phyloP scores from a whole-genome alignment of 768 basidiomycete genomes.

The Boletus tylopilopsis region DNA sequence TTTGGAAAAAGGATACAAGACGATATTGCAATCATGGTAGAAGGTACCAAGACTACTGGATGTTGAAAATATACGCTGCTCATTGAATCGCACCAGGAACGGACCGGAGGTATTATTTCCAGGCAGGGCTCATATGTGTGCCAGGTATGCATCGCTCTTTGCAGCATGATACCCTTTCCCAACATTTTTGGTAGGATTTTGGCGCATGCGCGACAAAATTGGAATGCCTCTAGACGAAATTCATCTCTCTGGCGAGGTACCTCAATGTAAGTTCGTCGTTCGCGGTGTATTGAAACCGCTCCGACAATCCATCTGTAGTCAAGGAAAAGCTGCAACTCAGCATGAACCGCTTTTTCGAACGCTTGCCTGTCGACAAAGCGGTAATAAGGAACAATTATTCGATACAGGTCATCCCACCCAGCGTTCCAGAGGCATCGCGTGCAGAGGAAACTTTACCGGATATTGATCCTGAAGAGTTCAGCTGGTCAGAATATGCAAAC shows the following conservation, averaged over 20 bases:
- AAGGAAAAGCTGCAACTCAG: constrained; percentile 59
- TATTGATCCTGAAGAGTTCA: constrained; percentile 65
- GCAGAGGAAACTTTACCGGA: constrained; percentile 15
- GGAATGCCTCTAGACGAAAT: constrained; percentile 72
- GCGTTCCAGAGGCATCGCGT: neutral
- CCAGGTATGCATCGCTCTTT: constrained; percentile 42
- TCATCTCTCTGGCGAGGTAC: constrained; percentile 61
- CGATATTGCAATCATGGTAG: constrained; percentile 58
- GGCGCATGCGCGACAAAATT: constrained; percentile 79
- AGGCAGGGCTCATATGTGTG: constrained; percentile 67
- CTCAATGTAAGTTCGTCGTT: constrained; percentile 52
- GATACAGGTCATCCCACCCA: constrained; percentile 36
- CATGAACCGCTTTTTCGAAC: constrained; percentile 69
- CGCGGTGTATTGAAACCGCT: neutral
- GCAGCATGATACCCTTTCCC: neutral
- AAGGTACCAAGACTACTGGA: constrained; percentile 35
- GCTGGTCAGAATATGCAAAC: constrained; percentile 54
- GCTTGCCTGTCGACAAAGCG: constrained; percentile 64
- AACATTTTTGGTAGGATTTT: constrained; percentile 50
- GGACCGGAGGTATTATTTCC: constrained; percentile 73
- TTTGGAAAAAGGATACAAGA: constrained; percentile 45
- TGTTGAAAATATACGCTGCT: neutral
- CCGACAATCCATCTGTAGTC: constrained; percentile 37
- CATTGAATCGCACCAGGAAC: constrained; percentile 37
- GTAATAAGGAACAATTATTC: constrained; percentile 71